A percentile compares a stretch with the other conserved stretches of the same genome.
phyloP scores from a whole-genome alignment of 2,329 filamentous ascomycete genomes.

The Fusarium cyanostomum region DNA sequence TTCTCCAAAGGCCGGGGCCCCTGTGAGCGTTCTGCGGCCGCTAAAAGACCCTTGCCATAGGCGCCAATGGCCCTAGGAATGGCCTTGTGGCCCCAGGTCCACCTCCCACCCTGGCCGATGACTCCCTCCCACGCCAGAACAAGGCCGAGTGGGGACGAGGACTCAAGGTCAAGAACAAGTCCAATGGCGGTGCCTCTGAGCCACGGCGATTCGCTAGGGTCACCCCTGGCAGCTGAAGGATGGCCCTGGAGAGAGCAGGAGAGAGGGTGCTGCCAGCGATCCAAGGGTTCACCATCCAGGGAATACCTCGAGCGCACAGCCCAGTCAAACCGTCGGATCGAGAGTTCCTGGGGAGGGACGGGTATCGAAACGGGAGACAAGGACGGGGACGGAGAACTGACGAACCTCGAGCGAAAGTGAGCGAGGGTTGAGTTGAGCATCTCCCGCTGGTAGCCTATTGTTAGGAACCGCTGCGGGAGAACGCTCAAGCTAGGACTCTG shows the following conservation, averaged over 20 bases:
- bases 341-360: slow-evolving; percentile 13
- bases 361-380: slow-evolving; percentile 26
- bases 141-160: not conserved
- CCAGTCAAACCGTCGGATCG: slow-evolving; percentile 9
- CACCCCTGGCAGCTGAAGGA: not conserved
- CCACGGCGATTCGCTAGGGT: slow-evolving; percentile 18
- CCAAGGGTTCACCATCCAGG: slow-evolving; percentile 8
- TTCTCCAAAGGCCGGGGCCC: slow-evolving; percentile 1
- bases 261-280: not conserved
- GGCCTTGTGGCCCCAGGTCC: slow-evolving; percentile 19
- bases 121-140: slow-evolving; percentile 29
- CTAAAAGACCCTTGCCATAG: slow-evolving; percentile 22
- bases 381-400: slow-evolving; percentile 22
- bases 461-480: not conserved
- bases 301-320: slow-evolving; percentile 2
- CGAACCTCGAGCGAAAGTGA: not conserved
- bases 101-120: slow-evolving; percentile 35
- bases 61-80: slow-evolving; percentile 3
- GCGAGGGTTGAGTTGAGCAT: not conserved
- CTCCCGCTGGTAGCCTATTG: not conserved
- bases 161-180: not conserved
- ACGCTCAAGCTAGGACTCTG: slow-evolving; percentile 27
- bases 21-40: slow-evolving; percentile 16
- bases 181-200: slow-evolving; percentile 23
- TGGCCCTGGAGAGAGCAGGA: no score